A percentile compares a stretch with the other conserved stretches of the same genome.
These are phyloP conservation scores for Lepidium didymum DNA, from an alignment of 345 rosid genomes.

Conservation along the genomic window DNA sequence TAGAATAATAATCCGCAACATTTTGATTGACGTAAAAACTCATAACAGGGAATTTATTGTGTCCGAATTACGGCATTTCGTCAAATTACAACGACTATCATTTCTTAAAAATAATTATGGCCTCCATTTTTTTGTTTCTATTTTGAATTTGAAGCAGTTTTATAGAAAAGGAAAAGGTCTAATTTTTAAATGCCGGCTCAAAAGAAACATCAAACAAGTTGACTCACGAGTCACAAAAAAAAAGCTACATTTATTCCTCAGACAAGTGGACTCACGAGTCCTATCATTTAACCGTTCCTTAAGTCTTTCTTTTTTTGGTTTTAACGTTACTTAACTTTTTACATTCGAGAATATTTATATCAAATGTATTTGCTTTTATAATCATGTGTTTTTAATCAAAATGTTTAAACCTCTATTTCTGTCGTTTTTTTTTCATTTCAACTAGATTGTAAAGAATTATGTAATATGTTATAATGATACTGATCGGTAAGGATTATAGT, in stretches of 20 bases:
- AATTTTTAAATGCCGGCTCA: constrained; percentile 9
- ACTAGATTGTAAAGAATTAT: too few species aligned
- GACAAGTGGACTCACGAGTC: constrained; percentile 15
- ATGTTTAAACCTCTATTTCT: too few species aligned
- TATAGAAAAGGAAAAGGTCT: constrained; percentile 19
- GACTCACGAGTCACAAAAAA: constrained; percentile 2
- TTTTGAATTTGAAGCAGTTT: neutral
- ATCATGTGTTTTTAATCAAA: too few species aligned
- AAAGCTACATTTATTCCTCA: neutral
- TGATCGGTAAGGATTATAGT: too few species aligned
- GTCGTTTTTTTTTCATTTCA: too few species aligned
- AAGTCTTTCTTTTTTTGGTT: too few species aligned
- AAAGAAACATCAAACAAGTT: constrained; percentile 21
- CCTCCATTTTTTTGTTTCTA: neutral
- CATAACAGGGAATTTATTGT: neutral
- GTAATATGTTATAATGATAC: too few species aligned
- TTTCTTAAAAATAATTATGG: neutral
- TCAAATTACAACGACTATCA: constrained; percentile 19
- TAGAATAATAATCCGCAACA: too few species aligned
- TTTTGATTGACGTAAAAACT: too few species aligned
- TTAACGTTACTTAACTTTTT: too few species aligned
- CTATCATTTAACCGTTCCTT: neutral
- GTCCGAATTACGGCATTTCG: neutral
- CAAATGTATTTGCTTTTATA: too few species aligned
- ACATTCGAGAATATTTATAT: too few species aligned